Evolutionary conservation across 164 flowering plant genomes (phyloP).

Genomic region (Echeveria elegans): DNA sequence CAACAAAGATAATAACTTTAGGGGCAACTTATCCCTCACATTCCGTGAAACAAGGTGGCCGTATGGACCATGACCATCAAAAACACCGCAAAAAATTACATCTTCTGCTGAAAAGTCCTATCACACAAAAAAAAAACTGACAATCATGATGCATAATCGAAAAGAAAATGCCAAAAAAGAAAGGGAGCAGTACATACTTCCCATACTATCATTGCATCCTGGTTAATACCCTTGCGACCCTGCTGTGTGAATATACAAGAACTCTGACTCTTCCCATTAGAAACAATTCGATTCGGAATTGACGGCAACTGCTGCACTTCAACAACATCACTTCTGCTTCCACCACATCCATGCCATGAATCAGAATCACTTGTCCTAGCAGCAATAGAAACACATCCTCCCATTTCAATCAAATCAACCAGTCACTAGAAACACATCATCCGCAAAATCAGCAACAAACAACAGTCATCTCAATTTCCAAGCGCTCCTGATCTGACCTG

Average conservation of each 20-base stretch:
- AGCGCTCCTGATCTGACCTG: background rate
- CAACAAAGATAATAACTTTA: slow-evolving; percentile 50
- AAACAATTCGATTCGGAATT: slow-evolving; percentile 58
- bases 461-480: background rate
- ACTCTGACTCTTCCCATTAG: slow-evolving; percentile 62
- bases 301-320: slow-evolving; percentile 50
- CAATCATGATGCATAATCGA: background rate
- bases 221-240: slow-evolving; percentile 91
- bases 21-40: slow-evolving; percentile 77
- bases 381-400: slow-evolving; percentile 1
- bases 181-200: slow-evolving; percentile 49
- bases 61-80: slow-evolving; percentile 94
- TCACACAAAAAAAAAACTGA: slow-evolving; percentile 11
- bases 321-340: slow-evolving; percentile 17
- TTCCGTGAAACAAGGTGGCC: slow-evolving; percentile 88
- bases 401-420: background rate
- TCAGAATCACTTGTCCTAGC: background rate
- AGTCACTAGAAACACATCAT: background rate
- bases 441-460: background rate
- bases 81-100: slow-evolving; percentile 77
- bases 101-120: slow-evolving; percentile 80
- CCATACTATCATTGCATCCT: slow-evolving; percentile 96
- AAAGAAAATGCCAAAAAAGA: background rate
- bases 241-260: slow-evolving; percentile 89
- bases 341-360: background rate